Conservation (phyloP, 2,329 filamentous ascomycete genomes). For the Pseudogymnoascus sp. region DNA sequence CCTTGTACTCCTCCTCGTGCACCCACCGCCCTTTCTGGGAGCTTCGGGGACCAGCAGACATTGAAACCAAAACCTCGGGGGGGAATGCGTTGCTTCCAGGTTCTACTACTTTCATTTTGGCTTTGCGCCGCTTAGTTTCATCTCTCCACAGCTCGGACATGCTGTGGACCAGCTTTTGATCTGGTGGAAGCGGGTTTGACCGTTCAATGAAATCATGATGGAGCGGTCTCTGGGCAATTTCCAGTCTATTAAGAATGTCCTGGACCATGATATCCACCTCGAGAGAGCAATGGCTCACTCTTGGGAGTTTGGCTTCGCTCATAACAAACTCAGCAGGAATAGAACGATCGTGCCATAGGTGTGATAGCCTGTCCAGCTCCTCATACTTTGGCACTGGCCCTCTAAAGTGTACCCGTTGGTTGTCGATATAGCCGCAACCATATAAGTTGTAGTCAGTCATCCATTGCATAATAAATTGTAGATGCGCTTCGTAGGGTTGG, state of each 20-base stretch:
- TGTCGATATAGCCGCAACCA: slow-evolving; percentile 81
- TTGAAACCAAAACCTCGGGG: slow-evolving; percentile 72
- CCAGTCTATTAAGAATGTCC: slow-evolving; percentile 73
- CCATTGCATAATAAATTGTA: slow-evolving; percentile 90
- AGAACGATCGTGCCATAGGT: slow-evolving; percentile 74
- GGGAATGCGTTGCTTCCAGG: slow-evolving; percentile 70
- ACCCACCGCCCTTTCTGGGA: slow-evolving; percentile 77
- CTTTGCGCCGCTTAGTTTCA: slow-evolving; percentile 71
- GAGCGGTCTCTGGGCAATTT: slow-evolving; percentile 66
- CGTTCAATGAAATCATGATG: slow-evolving; percentile 84
- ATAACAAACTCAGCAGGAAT: slow-evolving; percentile 53
- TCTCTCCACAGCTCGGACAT: slow-evolving; percentile 93
- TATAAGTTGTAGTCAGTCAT: slow-evolving; percentile 98
- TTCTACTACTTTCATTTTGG: slow-evolving; percentile 55
- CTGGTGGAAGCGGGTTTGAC: slow-evolving; percentile 50
- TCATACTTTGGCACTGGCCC: slow-evolving; percentile 63
- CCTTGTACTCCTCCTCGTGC: slow-evolving; percentile 75
- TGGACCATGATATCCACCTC: slow-evolving; percentile 87
- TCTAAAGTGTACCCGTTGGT: slow-evolving; percentile 62
- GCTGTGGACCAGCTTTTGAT: slow-evolving; percentile 81
- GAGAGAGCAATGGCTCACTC: slow-evolving; percentile 78
- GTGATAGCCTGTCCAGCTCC: slow-evolving; percentile 49
- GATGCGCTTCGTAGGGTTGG: slow-evolving; percentile 88
- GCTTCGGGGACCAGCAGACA: slow-evolving; percentile 75
- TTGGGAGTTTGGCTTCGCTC: slow-evolving; percentile 56